These are phyloP conservation scores for Umbelopsis sp. DNA, from an alignment of 371 early-diverging fungal species.

Conservation along the genomic window DNA sequence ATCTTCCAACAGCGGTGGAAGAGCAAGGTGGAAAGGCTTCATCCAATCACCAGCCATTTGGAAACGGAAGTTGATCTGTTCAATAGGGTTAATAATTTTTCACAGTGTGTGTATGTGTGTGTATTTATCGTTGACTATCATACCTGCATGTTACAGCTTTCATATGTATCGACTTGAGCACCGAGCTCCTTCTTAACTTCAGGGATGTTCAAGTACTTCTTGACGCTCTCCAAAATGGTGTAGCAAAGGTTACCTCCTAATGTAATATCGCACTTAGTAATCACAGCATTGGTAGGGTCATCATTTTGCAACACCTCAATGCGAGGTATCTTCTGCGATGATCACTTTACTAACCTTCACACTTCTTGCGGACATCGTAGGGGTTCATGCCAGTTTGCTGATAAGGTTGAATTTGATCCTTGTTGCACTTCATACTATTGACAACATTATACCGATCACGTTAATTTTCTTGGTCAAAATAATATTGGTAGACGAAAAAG, in stretches of 20 bases:
- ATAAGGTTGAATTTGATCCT: slow-evolving; percentile 63
- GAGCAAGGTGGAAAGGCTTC: slow-evolving; percentile 77
- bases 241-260: slow-evolving; percentile 74
- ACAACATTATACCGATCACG: neutral
- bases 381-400: slow-evolving; percentile 73
- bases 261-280: neutral
- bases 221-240: slow-evolving; percentile 77
- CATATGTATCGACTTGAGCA: slow-evolving; percentile 63
- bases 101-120: neutral
- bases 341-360: slow-evolving; percentile 49
- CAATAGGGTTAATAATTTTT: neutral
- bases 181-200: slow-evolving; percentile 86
- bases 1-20: slow-evolving; percentile 80
- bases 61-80: slow-evolving; percentile 75
- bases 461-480: too few species aligned
- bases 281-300: slow-evolving; percentile 11
- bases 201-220: slow-evolving; percentile 74
- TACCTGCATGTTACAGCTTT: slow-evolving; percentile 77
- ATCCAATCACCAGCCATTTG: slow-evolving; percentile 88
- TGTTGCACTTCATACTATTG: slow-evolving; percentile 77
- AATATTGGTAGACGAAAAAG: too few species aligned
- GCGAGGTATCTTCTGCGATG: too few species aligned
- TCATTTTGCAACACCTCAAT: too few species aligned
- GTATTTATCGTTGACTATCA: neutral
- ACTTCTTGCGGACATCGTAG: slow-evolving; percentile 83